Conservation (phyloP, 2,329 filamentous ascomycete species). For the Pseudophaeomoniella oleicola region DNA sequence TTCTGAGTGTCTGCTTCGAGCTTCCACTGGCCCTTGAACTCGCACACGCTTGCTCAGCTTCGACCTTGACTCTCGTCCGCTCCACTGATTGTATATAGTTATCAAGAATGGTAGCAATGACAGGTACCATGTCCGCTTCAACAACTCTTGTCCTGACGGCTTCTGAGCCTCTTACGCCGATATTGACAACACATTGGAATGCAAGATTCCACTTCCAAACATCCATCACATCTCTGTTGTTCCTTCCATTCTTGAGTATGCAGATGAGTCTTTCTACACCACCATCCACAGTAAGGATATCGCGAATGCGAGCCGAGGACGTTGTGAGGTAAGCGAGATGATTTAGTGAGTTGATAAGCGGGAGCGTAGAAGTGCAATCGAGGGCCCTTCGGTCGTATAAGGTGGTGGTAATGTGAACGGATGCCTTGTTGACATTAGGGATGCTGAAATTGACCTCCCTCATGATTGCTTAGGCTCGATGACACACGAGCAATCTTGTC, state of each 20-base stretch:
- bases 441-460: constrained; percentile 99
- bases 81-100: constrained; percentile 97
- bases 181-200: constrained; percentile 98
- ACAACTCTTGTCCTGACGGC: constrained; percentile 87
- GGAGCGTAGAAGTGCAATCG: constrained; percentile 94
- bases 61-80: constrained; percentile 72
- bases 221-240: constrained; percentile 94
- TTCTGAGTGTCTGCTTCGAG: constrained; percentile 9
- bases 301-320: constrained; percentile 89
- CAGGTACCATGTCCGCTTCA: constrained; percentile 96
- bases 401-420: constrained; percentile 94
- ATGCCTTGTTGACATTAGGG: constrained; percentile 98
- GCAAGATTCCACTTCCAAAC: constrained; percentile 99
- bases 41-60: constrained; percentile 50
- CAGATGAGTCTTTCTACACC: constrained; percentile 92
- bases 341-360: constrained; percentile 96
- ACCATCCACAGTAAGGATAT: constrained; percentile 96
- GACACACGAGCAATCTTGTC: too few species aligned
- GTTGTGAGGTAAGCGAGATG: constrained; percentile 97
- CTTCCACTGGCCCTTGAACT: constrained; percentile 16
- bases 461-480: constrained; percentile 48
- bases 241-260: constrained; percentile 87
- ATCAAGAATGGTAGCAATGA: constrained; percentile 94
- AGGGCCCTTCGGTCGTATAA: constrained; percentile 94
- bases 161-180: constrained; percentile 90